A percentile compares a stretch with the other conserved stretches of the same genome.
phyloP scores from a whole-genome alignment of 345 rosid genomes.

The Viola odorata region DNA sequence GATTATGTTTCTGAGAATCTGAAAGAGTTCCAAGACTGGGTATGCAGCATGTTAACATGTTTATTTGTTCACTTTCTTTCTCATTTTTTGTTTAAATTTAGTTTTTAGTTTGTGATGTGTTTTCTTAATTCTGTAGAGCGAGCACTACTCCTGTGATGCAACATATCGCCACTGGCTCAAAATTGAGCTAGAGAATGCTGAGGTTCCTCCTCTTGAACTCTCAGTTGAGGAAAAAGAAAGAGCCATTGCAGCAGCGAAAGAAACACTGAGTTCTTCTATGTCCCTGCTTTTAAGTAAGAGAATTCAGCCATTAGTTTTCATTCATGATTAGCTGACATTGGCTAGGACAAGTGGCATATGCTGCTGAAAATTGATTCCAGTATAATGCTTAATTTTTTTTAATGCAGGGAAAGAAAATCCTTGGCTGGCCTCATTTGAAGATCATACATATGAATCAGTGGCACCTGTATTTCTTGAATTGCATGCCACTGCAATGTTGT shows the following conservation, averaged over 20 bases:
- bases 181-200: conserved; percentile 69
- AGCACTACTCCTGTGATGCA: conserved; percentile 95
- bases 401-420: conserved; percentile 54
- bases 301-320: conserved; percentile 3
- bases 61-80: background rate
- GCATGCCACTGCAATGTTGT: conserved; percentile 87
- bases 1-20: conserved; percentile 68
- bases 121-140: conserved; percentile 44
- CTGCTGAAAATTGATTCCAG: no score
- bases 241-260: conserved; percentile 57
- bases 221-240: conserved; percentile 71
- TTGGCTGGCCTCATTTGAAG: conserved; percentile 66
- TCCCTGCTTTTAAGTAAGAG: conserved; percentile 63
- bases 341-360: no score
- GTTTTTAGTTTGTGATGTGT: conserved; percentile 5
- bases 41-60: conserved; percentile 26
- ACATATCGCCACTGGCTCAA: conserved; percentile 94
- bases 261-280: conserved; percentile 58
- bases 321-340: background rate
- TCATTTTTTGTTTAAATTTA: conserved; percentile 10
- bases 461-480: conserved; percentile 66
- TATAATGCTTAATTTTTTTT: no score
- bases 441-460: conserved; percentile 41
- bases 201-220: conserved; percentile 54
- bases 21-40: conserved; percentile 96